These are phyloP conservation scores for Cenchrus purpureus DNA, from an alignment of 176 grass and related monocot species.

Conservation along the genomic window DNA sequence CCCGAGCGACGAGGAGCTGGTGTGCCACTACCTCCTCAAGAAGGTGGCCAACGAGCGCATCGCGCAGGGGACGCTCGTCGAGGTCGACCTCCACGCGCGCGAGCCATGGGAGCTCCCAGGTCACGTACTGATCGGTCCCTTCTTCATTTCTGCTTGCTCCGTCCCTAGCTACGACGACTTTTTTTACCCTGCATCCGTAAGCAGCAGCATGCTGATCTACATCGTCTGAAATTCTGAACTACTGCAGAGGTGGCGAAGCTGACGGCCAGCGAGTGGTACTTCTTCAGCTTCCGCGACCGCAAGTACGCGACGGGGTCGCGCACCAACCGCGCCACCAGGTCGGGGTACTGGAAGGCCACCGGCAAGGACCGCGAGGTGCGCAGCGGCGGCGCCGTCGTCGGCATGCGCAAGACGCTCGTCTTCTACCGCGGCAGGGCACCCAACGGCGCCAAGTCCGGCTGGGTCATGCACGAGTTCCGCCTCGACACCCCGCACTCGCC, in stretches of 20 bases:
- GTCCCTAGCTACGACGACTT: too few species aligned
- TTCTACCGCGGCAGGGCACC: conserved; percentile 79
- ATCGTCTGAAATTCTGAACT: too few species aligned
- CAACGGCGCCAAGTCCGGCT: conserved; percentile 62
- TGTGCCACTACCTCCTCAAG: conserved; percentile 82
- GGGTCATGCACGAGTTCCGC: conserved; percentile 86
- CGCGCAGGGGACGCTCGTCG: conserved; percentile 67
- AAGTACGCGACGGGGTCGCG: conserved; percentile 76
- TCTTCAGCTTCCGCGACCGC: conserved; percentile 82
- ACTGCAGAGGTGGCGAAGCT: conserved; percentile 64
- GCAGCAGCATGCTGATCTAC: too few species aligned
- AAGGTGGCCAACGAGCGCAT: conserved; percentile 63
- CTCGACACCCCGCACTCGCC: conserved; percentile 58
- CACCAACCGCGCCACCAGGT: conserved; percentile 69
- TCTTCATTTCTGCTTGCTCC: too few species aligned
- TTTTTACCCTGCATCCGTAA: too few species aligned
- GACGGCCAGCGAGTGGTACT: conserved; percentile 74
- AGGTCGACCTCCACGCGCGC: conserved; percentile 73
- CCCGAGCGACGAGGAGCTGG: conserved; percentile 85
- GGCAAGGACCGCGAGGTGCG: conserved; percentile 67
- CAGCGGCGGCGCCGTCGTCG: conserved; percentile 31
- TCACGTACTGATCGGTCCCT: not conserved
- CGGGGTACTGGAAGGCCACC: conserved; percentile 77
- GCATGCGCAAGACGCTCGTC: conserved; percentile 85
- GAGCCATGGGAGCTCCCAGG: conserved; percentile 93